A percentile compares a stretch with the other conserved stretches of the same genome.
Evolutionary conservation across 2,329 filamentous ascomycete genomes (phyloP).

Genomic region (Penicillium sp.): DNA sequence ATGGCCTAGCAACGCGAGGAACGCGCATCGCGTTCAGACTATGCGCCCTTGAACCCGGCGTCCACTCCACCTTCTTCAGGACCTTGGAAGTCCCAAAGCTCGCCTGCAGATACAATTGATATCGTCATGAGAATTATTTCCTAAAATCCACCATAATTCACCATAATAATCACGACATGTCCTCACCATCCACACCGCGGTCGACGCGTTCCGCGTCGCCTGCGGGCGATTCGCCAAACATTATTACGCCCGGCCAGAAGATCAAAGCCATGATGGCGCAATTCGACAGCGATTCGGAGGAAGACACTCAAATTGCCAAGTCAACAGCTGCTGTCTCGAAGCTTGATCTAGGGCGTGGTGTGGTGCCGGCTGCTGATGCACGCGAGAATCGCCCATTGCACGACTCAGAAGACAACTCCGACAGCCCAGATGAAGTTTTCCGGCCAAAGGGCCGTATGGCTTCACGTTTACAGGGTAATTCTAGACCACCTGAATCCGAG

Average conservation of each 20-base stretch:
- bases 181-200: conserved; percentile 33
- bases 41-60: conserved; percentile 17
- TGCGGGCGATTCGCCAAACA: conserved; percentile 28
- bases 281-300: conserved; percentile 48
- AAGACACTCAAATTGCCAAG: conserved; percentile 37
- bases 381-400: conserved; percentile 8
- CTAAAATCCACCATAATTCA: neutral
- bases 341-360: conserved; percentile 16
- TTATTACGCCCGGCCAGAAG: conserved; percentile 47
- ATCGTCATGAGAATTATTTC: conserved; percentile 4
- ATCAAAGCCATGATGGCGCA: conserved; percentile 50
- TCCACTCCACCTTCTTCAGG: conserved; percentile 1
- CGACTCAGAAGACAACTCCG: conserved; percentile 32
- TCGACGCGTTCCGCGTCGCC: conserved; percentile 34
- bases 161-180: conserved; percentile 22
- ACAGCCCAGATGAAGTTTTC: conserved; percentile 51
- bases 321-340: conserved; percentile 13
- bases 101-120: conserved; percentile 1
- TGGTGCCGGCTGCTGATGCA: neutral
- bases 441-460: conserved; percentile 63
- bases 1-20: conserved; percentile 21
- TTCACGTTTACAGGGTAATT: conserved; percentile 56
- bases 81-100: conserved; percentile 6
- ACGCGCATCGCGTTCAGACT: conserved; percentile 25
- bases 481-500: neutral